These are phyloP conservation scores for Oehlia diaphana DNA, from an alignment of 192 early-diverging fungal genomes.

Conservation along the genomic window DNA sequence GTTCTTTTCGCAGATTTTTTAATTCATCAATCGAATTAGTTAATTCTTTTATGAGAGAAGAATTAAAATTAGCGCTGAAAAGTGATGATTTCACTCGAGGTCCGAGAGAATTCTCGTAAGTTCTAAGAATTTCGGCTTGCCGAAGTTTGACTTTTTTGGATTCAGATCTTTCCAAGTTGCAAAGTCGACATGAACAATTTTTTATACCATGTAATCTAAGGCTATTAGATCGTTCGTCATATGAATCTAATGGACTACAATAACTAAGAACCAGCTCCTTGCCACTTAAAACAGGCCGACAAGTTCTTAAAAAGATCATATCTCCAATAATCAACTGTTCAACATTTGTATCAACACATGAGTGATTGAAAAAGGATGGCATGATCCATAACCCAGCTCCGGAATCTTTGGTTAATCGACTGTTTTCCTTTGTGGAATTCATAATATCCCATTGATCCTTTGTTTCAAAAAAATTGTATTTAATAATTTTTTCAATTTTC, in stretches of 20 bases:
- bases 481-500: slow-evolving; percentile 2
- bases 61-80: neutral
- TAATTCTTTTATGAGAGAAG: neutral
- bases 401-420: neutral
- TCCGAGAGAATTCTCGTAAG: neutral
- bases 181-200: slow-evolving; percentile 10
- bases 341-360: slow-evolving; percentile 19
- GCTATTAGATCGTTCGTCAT: neutral
- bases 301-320: neutral
- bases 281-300: neutral
- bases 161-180: slow-evolving; percentile 1
- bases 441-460: neutral
- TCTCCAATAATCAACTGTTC: neutral
- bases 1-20: neutral
- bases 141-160: neutral
- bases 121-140: neutral
- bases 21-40: neutral
- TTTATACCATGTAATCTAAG: neutral
- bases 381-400: neutral
- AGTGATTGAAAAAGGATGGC: neutral
- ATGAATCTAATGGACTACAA: neutral
- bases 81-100: neutral
- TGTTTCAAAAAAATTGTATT: neutral
- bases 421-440: neutral
- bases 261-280: neutral